Conservation (phyloP, 306 rosid genomes). For the Acmispon strigosus region DNA sequence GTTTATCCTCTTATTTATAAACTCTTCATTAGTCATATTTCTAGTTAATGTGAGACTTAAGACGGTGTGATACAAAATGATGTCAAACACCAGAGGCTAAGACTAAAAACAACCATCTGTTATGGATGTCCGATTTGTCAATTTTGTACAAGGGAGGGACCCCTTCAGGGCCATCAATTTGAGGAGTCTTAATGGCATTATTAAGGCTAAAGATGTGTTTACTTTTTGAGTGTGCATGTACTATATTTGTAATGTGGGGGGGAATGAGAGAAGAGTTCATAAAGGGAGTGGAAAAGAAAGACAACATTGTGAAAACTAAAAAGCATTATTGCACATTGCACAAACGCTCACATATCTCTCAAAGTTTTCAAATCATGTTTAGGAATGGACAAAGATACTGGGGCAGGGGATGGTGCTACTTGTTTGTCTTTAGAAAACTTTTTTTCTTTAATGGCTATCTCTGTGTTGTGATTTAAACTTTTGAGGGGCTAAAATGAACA, state of each 20-base stretch:
- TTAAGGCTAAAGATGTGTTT: conserved; percentile 10
- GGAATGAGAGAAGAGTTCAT: background rate
- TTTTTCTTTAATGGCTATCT: conserved; percentile 4
- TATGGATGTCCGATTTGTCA: conserved; percentile 27
- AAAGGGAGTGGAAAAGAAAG: background rate
- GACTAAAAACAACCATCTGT: conserved; percentile 25
- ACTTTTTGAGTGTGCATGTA: conserved; percentile 10
- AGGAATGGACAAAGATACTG: conserved; percentile 24
- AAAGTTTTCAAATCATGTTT: conserved; percentile 19
- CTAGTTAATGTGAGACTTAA: background rate
- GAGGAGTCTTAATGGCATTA: background rate
- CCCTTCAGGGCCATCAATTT: background rate
- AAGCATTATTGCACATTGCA: conserved; percentile 1
- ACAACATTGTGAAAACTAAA: background rate
- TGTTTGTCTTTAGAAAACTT: conserved; percentile 7
- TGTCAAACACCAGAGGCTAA: conserved; percentile 9
- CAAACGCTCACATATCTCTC: conserved; percentile 12
- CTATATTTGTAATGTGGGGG: background rate
- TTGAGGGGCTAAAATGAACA: conserved; percentile 20
- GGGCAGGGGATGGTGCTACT: conserved; percentile 11
- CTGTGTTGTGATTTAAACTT: conserved; percentile 18
- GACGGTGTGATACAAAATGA: background rate
- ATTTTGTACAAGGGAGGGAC: conserved; percentile 24
- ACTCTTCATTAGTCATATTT: background rate
- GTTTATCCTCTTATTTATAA: no score